These are phyloP conservation scores for Otatea glauca DNA, from an alignment of 176 grass and related monocot genomes.

Conservation along the genomic window DNA sequence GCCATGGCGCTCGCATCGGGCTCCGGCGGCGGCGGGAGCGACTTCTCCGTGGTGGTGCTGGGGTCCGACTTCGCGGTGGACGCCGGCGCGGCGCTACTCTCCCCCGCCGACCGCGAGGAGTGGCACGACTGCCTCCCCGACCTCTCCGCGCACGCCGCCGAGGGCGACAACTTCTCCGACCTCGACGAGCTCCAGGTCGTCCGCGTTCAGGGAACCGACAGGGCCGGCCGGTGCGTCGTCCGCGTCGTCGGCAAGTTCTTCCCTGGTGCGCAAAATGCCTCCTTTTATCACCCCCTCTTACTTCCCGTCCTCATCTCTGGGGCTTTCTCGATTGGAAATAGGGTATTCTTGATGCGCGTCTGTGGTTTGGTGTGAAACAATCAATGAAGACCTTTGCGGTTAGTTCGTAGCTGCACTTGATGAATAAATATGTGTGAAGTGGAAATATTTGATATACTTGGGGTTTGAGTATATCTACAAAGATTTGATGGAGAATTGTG, in stretches of 20 bases:
- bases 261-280: constrained; percentile 52
- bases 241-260: constrained; percentile 89
- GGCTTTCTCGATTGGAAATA: neutral
- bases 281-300: too few species aligned
- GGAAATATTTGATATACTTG: neutral
- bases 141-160: constrained; percentile 15
- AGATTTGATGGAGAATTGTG: neutral
- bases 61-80: constrained; percentile 77
- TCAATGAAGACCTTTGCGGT: neutral
- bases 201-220: constrained; percentile 66
- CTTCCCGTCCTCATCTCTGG: neutral
- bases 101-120: constrained; percentile 45
- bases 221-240: constrained; percentile 61
- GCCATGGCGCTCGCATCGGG: constrained; percentile 50
- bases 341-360: neutral
- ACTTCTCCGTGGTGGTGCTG: constrained; percentile 77
- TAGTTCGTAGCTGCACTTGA: constrained; percentile 3
- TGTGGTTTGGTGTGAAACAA: neutral
- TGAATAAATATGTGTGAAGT: too few species aligned
- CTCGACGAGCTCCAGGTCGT: constrained; percentile 87
- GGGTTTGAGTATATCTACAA: neutral
- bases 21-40: constrained; percentile 35
- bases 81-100: constrained; percentile 60
- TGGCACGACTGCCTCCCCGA: constrained; percentile 83
- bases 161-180: constrained; percentile 77